These are phyloP conservation scores for Vitis hybrid DNA, from an alignment of 177 flowering plant genomes.

Conservation along the genomic window DNA sequence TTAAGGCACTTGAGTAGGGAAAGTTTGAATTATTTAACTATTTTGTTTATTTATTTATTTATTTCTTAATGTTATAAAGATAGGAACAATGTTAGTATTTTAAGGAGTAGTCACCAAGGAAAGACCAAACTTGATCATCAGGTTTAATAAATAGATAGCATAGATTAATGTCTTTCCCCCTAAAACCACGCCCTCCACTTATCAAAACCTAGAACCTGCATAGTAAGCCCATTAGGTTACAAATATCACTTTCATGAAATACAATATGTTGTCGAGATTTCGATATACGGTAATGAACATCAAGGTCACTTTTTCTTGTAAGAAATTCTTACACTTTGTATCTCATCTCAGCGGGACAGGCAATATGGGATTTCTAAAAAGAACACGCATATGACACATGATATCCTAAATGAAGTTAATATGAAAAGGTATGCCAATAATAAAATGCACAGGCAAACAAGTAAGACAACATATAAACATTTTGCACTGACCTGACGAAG, in stretches of 20 bases:
- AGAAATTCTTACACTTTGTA: too few relatives aligned
- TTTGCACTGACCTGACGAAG: slow-evolving; percentile 85
- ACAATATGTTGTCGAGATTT: neutral
- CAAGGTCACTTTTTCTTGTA: neutral
- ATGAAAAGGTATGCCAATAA: neutral
- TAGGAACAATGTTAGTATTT: too few relatives aligned
- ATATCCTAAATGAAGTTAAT: neutral
- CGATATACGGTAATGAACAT: neutral
- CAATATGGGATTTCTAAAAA: too few relatives aligned
- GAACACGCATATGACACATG: neutral
- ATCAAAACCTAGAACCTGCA: neutral
- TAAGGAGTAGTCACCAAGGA: too few relatives aligned
- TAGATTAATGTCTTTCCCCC: neutral
- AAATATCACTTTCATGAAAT: neutral
- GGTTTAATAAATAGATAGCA: too few relatives aligned
- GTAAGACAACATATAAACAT: neutral
- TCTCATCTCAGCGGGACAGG: too few relatives aligned
- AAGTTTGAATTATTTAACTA: too few relatives aligned
- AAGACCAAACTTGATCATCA: too few relatives aligned
- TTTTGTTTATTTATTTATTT: too few relatives aligned
- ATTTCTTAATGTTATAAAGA: too few relatives aligned
- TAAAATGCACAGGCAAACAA: neutral
- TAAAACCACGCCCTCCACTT: neutral
- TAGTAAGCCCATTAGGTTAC: neutral
- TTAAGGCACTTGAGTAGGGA: too few relatives aligned